A percentile compares a stretch with the other conserved stretches of the same genome.
Evolutionary conservation across 2,329 filamentous ascomycete species (phyloP).

Genomic region (Aspergillus sp.): DNA sequence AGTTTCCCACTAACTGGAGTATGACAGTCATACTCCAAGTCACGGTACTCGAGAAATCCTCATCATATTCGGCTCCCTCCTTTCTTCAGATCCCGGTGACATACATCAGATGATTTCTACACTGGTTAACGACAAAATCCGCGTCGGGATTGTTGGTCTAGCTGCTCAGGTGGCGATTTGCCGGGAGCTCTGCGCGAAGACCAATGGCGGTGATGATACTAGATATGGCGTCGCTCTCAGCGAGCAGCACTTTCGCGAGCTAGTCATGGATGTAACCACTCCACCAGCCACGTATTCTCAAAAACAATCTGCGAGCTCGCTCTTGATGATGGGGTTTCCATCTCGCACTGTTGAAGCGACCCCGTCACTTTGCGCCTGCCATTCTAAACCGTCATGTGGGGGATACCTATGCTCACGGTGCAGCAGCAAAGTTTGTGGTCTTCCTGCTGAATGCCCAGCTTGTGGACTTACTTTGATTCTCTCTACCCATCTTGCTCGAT

Average conservation of each 20-base stretch:
- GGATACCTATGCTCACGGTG: slow-evolving; percentile 91
- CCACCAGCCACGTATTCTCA: slow-evolving; percentile 69
- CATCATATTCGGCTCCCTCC: slow-evolving; percentile 80
- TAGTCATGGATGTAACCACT: slow-evolving; percentile 82
- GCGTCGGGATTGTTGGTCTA: slow-evolving; percentile 81
- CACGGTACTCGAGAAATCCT: slow-evolving; percentile 92
- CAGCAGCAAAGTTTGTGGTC: slow-evolving; percentile 74
- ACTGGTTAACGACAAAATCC: slow-evolving; percentile 73
- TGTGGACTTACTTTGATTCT: slow-evolving; percentile 89
- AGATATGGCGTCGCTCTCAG: slow-evolving; percentile 80
- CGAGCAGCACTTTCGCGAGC: slow-evolving; percentile 76
- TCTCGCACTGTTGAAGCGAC: slow-evolving; percentile 67
- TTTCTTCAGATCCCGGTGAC: slow-evolving; percentile 87
- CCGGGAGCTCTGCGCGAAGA: slow-evolving; percentile 75
- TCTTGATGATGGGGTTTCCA: slow-evolving; percentile 98
- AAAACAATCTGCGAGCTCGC: slow-evolving; percentile 42
- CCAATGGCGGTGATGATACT: slow-evolving; percentile 64
- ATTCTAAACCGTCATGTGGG: slow-evolving; percentile 70
- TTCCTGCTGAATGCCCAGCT: slow-evolving; percentile 84
- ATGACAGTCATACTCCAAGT: slow-evolving; percentile 67
- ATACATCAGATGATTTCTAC: slow-evolving; percentile 81
- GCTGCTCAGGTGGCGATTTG: slow-evolving; percentile 90
- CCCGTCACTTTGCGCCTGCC: slow-evolving; percentile 79
- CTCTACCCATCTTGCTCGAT: slow-evolving; percentile 85
- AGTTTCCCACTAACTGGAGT: background rate